phyloP scores from a whole-genome alignment of 176 grass and related monocot species.

The Tillandsia fasciculata region DNA sequence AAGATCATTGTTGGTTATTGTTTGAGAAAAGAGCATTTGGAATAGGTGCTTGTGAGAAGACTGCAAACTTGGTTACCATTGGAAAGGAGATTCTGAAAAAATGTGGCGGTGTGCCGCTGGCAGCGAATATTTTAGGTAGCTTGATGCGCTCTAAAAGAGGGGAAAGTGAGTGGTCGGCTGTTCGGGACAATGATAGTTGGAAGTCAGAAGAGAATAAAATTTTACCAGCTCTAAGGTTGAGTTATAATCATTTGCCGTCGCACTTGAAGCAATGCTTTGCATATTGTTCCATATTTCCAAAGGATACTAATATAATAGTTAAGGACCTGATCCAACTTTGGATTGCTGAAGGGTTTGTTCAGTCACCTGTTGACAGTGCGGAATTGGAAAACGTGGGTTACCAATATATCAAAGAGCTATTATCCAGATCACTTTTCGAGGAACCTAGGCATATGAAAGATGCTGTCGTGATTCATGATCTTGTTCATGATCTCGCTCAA shows the following conservation, averaged over 20 bases:
- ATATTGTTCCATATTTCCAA: slow-evolving; percentile 18
- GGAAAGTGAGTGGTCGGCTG: background rate
- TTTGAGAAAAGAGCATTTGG: slow-evolving; percentile 6
- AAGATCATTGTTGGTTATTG: background rate
- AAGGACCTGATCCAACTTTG: no score
- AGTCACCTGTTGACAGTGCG: no score
- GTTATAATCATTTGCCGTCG: slow-evolving; percentile 13
- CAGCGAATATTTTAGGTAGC: slow-evolving; percentile 16
- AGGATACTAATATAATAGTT: no score
- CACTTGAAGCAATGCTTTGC: slow-evolving; percentile 24
- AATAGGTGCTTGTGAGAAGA: background rate
- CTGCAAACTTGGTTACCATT: background rate
- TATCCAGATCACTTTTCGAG: no score
- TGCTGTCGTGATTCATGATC: no score
- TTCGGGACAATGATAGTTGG: slow-evolving; percentile 25
- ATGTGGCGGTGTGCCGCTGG: slow-evolving; percentile 21
- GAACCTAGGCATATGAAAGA: no score
- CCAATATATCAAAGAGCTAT: no score
- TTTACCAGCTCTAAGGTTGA: slow-evolving; percentile 20
- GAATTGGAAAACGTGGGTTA: no score
- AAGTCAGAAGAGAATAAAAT: background rate
- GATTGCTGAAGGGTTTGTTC: no score
- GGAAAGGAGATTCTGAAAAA: slow-evolving; percentile 27
- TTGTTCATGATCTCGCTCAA: no score
- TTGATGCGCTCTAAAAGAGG: slow-evolving; percentile 2